A percentile compares a stretch with the other conserved stretches of the same genome.
Conservation (phyloP, 371 early-diverging fungal genomes). For the Mucor mucedo region DNA sequence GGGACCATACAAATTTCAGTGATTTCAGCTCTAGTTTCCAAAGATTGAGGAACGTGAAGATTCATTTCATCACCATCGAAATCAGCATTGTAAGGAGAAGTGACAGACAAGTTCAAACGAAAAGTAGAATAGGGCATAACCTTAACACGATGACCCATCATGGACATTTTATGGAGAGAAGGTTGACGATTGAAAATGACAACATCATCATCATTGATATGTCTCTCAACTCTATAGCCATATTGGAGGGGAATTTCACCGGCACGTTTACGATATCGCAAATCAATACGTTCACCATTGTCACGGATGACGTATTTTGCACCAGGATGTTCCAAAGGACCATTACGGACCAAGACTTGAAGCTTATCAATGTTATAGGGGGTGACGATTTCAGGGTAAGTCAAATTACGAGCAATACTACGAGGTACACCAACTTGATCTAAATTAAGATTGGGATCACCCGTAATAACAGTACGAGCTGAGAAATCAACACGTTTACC, state of each 20-base stretch:
- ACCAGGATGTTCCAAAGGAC: slow-evolving; percentile 98
- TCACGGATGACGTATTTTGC: slow-evolving; percentile 99
- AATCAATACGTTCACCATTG: slow-evolving; percentile 97
- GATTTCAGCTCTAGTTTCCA: slow-evolving; percentile 96
- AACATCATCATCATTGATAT: slow-evolving; percentile 95
- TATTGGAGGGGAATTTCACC: slow-evolving; percentile 91
- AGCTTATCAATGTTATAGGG: slow-evolving; percentile 96
- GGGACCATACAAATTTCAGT: slow-evolving; percentile 97
- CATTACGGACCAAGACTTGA: slow-evolving; percentile 92
- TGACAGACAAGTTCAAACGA: slow-evolving; percentile 98
- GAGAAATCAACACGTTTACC: slow-evolving; percentile 99
- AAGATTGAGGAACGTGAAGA: slow-evolving; percentile 98
- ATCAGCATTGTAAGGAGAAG: slow-evolving; percentile 99
- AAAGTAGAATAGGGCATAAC: slow-evolving; percentile 99
- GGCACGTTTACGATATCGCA: slow-evolving; percentile 89
- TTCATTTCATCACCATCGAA: slow-evolving; percentile 99
- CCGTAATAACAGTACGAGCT: slow-evolving; percentile 99
- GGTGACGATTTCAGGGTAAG: slow-evolving; percentile 98
- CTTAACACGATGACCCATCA: slow-evolving; percentile 99
- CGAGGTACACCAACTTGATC: slow-evolving; percentile 99
- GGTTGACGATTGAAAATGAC: slow-evolving; percentile 99
- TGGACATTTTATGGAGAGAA: slow-evolving; percentile 99
- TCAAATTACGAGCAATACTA: slow-evolving; percentile 97
- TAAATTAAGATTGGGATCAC: slow-evolving; percentile 97
- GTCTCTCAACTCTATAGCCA: slow-evolving; percentile 98